These are phyloP conservation scores for Pisolithus tinctorius DNA, from an alignment of 768 basidiomycete species.

Conservation along the genomic window DNA sequence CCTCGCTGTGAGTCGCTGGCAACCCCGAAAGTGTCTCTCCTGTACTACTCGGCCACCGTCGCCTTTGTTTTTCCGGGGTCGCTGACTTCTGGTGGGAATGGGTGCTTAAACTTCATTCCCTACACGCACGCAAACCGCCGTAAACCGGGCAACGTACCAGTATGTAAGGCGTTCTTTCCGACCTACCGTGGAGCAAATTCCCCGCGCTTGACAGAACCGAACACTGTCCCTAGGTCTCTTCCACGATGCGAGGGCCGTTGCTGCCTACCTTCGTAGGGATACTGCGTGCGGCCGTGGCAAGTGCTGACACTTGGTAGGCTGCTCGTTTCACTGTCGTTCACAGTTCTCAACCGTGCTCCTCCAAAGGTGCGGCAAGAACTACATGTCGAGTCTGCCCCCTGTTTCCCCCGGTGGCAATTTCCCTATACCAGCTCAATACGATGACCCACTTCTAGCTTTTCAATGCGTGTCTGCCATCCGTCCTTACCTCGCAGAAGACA, in stretches of 20 bases:
- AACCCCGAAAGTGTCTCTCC: too few species aligned
- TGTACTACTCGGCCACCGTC: too few species aligned
- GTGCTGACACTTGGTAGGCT: constrained; percentile 26
- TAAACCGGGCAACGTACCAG: too few species aligned
- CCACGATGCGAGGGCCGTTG: background rate
- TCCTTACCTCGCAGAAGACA: constrained; percentile 55
- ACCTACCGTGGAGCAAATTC: too few species aligned
- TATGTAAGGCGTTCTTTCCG: too few species aligned
- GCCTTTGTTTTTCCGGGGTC: too few species aligned
- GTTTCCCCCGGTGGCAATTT: constrained; percentile 48
- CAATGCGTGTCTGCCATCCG: constrained; percentile 53
- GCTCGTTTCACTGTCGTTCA: background rate
- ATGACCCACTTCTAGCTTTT: constrained; percentile 44
- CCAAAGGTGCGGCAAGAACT: constrained; percentile 51
- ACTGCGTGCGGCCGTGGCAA: constrained; percentile 9
- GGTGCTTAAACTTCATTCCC: too few species aligned
- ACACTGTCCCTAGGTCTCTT: background rate
- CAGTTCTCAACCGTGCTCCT: background rate
- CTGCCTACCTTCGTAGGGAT: constrained; percentile 2
- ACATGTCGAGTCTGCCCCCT: constrained; percentile 37
- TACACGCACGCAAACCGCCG: too few species aligned
- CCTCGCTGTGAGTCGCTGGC: too few species aligned
- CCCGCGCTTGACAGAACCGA: too few species aligned
- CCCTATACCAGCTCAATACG: constrained; percentile 30
- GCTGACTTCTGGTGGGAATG: too few species aligned